phyloP scores from a whole-genome alignment of 768 basidiomycete species.

The Exidia glandulosa region DNA sequence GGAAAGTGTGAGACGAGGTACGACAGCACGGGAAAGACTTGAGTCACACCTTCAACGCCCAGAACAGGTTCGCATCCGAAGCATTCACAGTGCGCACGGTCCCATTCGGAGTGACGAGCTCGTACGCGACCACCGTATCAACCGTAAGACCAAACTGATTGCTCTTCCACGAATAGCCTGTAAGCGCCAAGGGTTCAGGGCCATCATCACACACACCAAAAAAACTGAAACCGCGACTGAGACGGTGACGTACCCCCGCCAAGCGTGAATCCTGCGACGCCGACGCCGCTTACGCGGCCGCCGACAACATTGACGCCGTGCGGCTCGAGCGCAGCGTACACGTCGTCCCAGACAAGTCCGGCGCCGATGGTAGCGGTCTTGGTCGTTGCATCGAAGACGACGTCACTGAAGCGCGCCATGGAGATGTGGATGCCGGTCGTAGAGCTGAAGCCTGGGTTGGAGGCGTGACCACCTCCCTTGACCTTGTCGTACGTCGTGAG shows the following conservation, averaged over 20 bases:
- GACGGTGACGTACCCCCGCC: background rate
- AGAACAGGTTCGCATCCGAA: background rate
- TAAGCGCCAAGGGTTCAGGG: background rate
- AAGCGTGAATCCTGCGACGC: constrained; percentile 1
- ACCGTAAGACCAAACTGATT: constrained; percentile 23
- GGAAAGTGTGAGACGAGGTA: background rate
- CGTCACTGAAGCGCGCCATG: constrained; percentile 16
- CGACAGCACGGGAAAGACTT: background rate
- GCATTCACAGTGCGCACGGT: background rate
- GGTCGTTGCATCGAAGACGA: constrained; percentile 8
- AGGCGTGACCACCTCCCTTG: constrained; percentile 23
- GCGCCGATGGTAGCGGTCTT: constrained; percentile 15
- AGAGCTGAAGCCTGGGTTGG: constrained; percentile 21
- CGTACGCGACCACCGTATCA: constrained; percentile 20
- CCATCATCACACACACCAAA: background rate
- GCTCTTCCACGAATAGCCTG: constrained; percentile 23
- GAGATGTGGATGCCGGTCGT: constrained; percentile 20
- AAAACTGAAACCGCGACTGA: background rate
- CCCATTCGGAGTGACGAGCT: constrained; percentile 22
- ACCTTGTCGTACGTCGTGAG: constrained; percentile 10
- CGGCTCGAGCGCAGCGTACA: background rate
- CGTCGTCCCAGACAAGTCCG: constrained; percentile 19
- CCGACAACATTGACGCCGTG: constrained; percentile 1
- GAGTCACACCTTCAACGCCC: constrained; percentile 1
- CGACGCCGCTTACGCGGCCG: constrained; percentile 2